Percentiles rank a stretch among this genome's conserved stretches.
Conservation (phyloP, 1,284 basidiomycete genomes). For the Cryptococcus depauperatus region DNA sequence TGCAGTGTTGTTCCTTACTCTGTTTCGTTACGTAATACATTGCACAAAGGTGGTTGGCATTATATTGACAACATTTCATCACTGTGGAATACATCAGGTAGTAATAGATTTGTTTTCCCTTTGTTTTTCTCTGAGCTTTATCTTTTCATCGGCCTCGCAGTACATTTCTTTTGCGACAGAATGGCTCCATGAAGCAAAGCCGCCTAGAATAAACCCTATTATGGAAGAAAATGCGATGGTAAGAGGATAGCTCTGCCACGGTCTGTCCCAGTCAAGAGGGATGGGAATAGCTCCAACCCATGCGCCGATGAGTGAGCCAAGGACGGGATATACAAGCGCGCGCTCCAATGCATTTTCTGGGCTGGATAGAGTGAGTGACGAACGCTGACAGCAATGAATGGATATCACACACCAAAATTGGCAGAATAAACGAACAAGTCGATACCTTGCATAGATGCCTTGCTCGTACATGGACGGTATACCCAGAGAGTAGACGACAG, state of each 20-base stretch:
- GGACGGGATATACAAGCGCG: constrained; percentile 65
- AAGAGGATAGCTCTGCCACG: constrained; percentile 85
- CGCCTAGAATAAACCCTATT: constrained; percentile 59
- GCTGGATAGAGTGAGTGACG: constrained; percentile 43
- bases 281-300: constrained; percentile 75
- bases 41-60: too few species aligned
- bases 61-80: too few species aligned
- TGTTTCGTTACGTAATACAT: too few species aligned
- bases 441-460: constrained; percentile 35
- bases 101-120: too few species aligned
- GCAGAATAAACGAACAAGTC: constrained; percentile 68
- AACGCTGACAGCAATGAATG: background rate
- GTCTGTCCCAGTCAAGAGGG: constrained; percentile 87
- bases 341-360: constrained; percentile 61
- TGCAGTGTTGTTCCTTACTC: too few species aligned
- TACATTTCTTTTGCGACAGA: constrained; percentile 43
- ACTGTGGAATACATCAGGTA: too few species aligned
- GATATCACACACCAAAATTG: constrained; percentile 49
- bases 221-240: constrained; percentile 51
- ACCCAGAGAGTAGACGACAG: constrained; percentile 64
- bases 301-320: constrained; percentile 63
- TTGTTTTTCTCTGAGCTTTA: too few species aligned
- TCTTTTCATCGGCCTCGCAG: constrained; percentile 20
- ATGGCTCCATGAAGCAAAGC: constrained; percentile 53
- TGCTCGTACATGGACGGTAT: constrained; percentile 47